Percentiles rank a stretch among this genome's conserved stretches.
Evolutionary conservation across 2,329 filamentous ascomycete genomes (phyloP).

Genomic region (Aureobasidium melanogenum): DNA sequence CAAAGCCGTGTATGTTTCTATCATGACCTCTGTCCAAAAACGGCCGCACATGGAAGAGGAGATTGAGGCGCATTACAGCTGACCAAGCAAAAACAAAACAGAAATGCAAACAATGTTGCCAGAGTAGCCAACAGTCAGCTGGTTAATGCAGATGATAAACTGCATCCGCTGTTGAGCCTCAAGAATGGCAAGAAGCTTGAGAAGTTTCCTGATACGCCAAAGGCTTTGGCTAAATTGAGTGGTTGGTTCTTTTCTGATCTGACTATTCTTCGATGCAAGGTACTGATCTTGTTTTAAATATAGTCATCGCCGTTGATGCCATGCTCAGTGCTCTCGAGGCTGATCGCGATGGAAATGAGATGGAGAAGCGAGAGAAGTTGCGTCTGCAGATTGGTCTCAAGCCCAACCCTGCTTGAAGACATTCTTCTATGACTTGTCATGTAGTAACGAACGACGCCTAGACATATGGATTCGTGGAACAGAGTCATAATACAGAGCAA

Average conservation of each 20-base stretch:
- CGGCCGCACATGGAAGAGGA: neutral
- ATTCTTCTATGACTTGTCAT: neutral
- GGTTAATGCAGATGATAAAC: conserved; percentile 21
- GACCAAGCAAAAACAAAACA: conserved; percentile 7
- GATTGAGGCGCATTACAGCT: neutral
- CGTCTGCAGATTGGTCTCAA: conserved; percentile 25
- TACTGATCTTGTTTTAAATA: neutral
- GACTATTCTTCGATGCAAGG: neutral
- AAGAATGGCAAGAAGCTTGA: conserved; percentile 25
- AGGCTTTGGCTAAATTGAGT: conserved; percentile 22
- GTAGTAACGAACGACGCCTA: neutral
- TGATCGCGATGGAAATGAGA: conserved; percentile 23
- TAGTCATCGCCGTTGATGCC: conserved; percentile 22
- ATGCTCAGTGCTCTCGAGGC: conserved; percentile 24
- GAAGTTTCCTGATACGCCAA: conserved; percentile 24
- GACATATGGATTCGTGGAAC: neutral
- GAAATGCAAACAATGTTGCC: conserved; percentile 25
- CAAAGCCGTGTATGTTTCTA: conserved; percentile 20
- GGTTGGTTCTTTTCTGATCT: conserved; percentile 15
- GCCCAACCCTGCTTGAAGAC: conserved; percentile 21
- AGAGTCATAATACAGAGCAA: neutral
- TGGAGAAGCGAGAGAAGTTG: conserved; percentile 22
- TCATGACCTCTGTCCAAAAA: neutral
- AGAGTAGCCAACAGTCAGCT: conserved; percentile 26
- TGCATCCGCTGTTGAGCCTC: conserved; percentile 22